Conservation (phyloP, 2,329 filamentous ascomycete genomes). For the Thielaviopsis euricoi region DNA sequence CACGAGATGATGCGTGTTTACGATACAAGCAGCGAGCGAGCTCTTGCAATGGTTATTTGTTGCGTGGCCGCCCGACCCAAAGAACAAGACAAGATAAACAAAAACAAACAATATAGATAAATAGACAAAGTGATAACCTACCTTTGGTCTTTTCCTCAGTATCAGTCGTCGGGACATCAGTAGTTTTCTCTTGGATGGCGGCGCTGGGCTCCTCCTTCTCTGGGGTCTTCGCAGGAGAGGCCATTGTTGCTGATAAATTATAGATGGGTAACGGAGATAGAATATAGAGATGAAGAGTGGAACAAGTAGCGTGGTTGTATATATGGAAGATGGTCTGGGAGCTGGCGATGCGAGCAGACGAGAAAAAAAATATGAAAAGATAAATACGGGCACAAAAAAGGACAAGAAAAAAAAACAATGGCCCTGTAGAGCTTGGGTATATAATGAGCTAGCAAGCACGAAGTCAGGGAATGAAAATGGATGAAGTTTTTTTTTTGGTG, state of each 20-base stretch:
- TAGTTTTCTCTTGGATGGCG: slow-evolving; percentile 8
- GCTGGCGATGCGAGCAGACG: background rate
- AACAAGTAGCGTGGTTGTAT: background rate
- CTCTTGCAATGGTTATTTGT: too few relatives aligned
- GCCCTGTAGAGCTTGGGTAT: background rate
- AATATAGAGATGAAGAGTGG: background rate
- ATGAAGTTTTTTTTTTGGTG: background rate
- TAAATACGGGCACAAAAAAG: background rate
- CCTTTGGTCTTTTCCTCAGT: slow-evolving; percentile 15
- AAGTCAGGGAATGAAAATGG: too few relatives aligned
- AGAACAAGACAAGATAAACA: background rate
- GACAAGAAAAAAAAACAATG: background rate
- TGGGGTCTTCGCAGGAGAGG: slow-evolving; percentile 11
- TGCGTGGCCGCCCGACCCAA: too few relatives aligned
- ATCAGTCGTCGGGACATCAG: slow-evolving; percentile 16
- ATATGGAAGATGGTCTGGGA: background rate
- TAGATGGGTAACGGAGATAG: background rate
- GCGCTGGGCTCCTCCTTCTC: slow-evolving; percentile 12
- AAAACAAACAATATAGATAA: background rate
- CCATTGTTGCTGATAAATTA: slow-evolving; percentile 6
- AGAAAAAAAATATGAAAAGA: background rate
- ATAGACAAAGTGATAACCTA: background rate
- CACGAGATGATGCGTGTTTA: background rate
- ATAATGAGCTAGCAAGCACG: too few relatives aligned
- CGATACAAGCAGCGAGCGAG: background rate